phyloP scores from a whole-genome alignment of 108 stramenopile species.

The Cyclotella sp. region DNA sequence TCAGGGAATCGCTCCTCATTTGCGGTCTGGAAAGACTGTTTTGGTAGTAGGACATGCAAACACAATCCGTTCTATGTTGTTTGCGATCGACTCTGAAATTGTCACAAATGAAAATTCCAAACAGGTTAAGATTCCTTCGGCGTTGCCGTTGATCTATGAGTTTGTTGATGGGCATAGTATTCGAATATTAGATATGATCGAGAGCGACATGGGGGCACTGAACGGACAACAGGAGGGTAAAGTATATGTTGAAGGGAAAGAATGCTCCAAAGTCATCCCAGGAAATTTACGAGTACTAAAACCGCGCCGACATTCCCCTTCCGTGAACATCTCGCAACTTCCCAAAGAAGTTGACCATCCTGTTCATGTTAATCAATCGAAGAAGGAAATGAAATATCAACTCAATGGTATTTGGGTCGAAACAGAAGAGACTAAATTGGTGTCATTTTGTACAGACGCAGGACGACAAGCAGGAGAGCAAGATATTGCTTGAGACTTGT shows the following conservation, averaged over 20 bases:
- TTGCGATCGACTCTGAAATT: slow-evolving; percentile 33
- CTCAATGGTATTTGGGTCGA: slow-evolving; percentile 43
- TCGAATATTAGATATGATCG: slow-evolving; percentile 6
- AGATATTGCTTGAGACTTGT: slow-evolving; percentile 31
- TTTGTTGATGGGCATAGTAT: slow-evolving; percentile 25
- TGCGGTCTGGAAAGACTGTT: slow-evolving; percentile 31
- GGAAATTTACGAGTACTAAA: slow-evolving; percentile 17
- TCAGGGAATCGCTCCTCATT: slow-evolving; percentile 39
- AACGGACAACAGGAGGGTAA: neutral
- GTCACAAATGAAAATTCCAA: slow-evolving; percentile 36
- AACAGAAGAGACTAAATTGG: slow-evolving; percentile 34
- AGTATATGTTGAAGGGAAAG: neutral
- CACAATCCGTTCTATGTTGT: slow-evolving; percentile 40
- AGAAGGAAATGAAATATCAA: slow-evolving; percentile 25
- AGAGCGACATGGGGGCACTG: neutral
- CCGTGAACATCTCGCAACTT: neutral
- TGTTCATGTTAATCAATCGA: slow-evolving; percentile 3
- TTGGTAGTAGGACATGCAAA: slow-evolving; percentile 38
- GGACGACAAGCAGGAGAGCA: slow-evolving; percentile 28
- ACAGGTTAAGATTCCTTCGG: slow-evolving; percentile 33
- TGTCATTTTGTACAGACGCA: slow-evolving; percentile 43
- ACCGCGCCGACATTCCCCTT: neutral
- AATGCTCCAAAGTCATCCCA: slow-evolving; percentile 1
- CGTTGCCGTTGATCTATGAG: slow-evolving; percentile 33
- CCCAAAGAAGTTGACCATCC: neutral